phyloP scores from a whole-genome alignment of 2,329 filamentous ascomycete species.

The Fusarium pseudonygamai region DNA sequence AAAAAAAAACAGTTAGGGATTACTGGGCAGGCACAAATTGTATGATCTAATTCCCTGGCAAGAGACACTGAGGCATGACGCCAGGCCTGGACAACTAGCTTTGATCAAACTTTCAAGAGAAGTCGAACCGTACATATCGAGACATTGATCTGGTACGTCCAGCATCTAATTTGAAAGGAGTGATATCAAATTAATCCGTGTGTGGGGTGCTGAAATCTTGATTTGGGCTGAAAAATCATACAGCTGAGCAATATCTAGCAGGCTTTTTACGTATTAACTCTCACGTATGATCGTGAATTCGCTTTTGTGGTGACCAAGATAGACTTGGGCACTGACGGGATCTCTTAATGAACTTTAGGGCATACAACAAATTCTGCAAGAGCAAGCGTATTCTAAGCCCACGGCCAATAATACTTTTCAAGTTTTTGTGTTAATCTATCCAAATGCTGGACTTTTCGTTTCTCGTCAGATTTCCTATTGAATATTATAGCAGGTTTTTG shows the following conservation, averaged over 20 bases:
- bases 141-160: not conserved
- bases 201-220: not conserved
- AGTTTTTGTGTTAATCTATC: not conserved
- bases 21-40: not conserved
- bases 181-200: no score
- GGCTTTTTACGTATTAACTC: not conserved
- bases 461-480: not conserved
- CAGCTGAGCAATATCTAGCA: not conserved
- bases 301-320: not conserved
- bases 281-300: not conserved
- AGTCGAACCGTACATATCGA: not conserved
- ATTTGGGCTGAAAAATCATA: no score
- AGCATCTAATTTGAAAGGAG: not conserved
- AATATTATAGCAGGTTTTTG: no score
- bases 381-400: not conserved
- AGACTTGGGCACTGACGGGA: not conserved
- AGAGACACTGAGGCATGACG: not conserved
- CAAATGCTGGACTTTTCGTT: not conserved
- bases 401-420: not conserved
- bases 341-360: no score
- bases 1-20: not conserved
- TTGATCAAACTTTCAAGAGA: not conserved
- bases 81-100: not conserved
- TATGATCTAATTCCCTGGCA: not conserved
- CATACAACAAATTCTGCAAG: not conserved